These are phyloP conservation scores for Monilinia fructigena DNA, from an alignment of 2,329 filamentous ascomycete genomes.

Conservation along the genomic window DNA sequence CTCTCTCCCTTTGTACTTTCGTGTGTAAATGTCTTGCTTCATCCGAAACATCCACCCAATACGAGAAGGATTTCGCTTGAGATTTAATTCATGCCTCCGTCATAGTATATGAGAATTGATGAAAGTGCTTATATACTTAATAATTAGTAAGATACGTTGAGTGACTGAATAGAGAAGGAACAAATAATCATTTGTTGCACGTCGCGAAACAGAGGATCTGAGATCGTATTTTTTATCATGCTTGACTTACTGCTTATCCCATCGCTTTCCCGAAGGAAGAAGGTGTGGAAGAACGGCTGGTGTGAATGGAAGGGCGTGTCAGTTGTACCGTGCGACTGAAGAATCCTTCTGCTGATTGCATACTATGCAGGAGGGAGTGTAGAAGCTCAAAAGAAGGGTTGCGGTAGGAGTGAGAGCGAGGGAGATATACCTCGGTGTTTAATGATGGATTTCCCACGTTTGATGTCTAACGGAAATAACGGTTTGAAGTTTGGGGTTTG, in stretches of 20 bases:
- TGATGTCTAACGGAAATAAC: not conserved
- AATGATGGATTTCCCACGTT: not conserved
- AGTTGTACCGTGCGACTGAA: slow-evolving; percentile 1
- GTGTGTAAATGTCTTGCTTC: slow-evolving; percentile 11
- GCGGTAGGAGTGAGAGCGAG: not conserved
- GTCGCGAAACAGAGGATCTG: slow-evolving; percentile 18
- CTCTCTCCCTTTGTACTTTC: slow-evolving; percentile 9
- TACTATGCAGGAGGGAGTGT: not conserved
- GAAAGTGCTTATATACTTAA: slow-evolving; percentile 3
- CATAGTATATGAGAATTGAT: not conserved
- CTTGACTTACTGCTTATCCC: not conserved
- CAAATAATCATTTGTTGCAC: slow-evolving; percentile 7
- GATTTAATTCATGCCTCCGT: slow-evolving; percentile 1
- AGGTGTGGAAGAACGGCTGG: not conserved
- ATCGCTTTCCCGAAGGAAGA: not conserved
- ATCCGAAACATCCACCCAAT: slow-evolving; percentile 12
- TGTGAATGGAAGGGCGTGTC: not conserved
- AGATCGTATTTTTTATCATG: slow-evolving; percentile 13
- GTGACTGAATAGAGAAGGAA: not conserved
- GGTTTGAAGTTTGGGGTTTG: not conserved
- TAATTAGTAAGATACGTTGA: not conserved
- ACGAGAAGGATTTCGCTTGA: slow-evolving; percentile 17
- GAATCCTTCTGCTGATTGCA: slow-evolving; percentile 11
- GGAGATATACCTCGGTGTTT: not conserved
- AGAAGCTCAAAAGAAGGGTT: not conserved